These are phyloP conservation scores for Acanthamoeba quina DNA, from an alignment of 208 protist genomes.

Conservation along the genomic window DNA sequence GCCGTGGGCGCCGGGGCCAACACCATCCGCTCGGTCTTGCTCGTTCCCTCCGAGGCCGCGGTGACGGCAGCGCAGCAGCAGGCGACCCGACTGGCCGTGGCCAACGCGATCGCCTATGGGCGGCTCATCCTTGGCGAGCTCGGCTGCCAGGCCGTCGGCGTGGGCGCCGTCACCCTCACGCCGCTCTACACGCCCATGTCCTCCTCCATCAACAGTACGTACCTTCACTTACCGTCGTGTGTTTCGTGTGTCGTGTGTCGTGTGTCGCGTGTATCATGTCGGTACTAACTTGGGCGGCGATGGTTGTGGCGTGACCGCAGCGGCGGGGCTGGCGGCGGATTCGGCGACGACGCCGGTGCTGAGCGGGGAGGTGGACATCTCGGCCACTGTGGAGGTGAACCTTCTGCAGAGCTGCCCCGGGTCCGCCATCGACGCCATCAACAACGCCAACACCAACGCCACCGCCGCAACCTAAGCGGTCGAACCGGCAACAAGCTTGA, in stretches of 20 bases:
- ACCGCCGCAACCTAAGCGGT: background rate
- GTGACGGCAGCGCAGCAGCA: background rate
- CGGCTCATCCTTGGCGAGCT: background rate
- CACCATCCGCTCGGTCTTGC: constrained; percentile 8
- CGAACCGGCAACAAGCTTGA: background rate
- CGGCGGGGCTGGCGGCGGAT: background rate
- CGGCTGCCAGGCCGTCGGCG: constrained; percentile 12
- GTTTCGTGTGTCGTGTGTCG: background rate
- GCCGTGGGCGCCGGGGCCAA: constrained; percentile 47
- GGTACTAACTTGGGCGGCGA: background rate
- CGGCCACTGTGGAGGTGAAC: constrained; percentile 26
- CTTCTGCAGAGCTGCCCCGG: constrained; percentile 3
- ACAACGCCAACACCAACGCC: constrained; percentile 22
- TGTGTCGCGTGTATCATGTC: too few species aligned
- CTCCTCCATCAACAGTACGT: background rate
- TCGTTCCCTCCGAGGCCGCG: constrained; percentile 6
- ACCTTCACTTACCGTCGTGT: background rate
- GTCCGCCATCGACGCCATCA: constrained; percentile 57
- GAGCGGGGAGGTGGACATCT: constrained; percentile 5
- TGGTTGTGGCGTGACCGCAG: background rate
- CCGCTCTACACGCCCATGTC: background rate
- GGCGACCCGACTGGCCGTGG: background rate
- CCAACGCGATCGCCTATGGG: constrained; percentile 26
- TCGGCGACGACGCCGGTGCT: constrained; percentile 29
- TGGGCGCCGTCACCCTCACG: constrained; percentile 11